Evolutionary conservation across 768 basidiomycete genomes (phyloP), one percentile per base, ranked within the genome.

Genomic region (Boletus sp.): DNA sequence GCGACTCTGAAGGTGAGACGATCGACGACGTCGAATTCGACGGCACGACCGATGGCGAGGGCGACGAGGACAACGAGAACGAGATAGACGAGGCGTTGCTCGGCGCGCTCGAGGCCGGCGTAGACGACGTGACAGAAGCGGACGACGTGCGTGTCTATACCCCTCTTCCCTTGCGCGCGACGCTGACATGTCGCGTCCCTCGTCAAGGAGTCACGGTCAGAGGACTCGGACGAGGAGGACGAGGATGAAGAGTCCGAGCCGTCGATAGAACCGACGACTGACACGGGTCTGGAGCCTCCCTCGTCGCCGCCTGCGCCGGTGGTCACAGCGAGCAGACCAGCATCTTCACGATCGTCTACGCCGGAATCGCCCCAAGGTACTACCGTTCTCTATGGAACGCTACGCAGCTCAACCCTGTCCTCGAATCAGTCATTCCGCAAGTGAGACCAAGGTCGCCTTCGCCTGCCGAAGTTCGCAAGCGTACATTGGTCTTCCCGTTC

Each of bases 71-170:
- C 41, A 65, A 65, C 9, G 83, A 84, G 18, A 65, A 65, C 35
- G 83, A 83, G 15, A 77, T 80, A 5, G 83, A 83, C 53, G 85
- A 86, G 33, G 86, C 85, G 50, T 75, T 82, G 12, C 80, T 87
- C 32, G 86, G 83, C 45, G 83, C 80, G 14, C 78, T 85, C 58
- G 80, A 82, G 35, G 76, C 70, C 11, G 77, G 76, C 18, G 73
- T 78, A 62, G 86, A 88, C 59, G 87, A 89, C 42, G 85, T 76
- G 7, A 83, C 85, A 0, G 89, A 90, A 56, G 85, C 75, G 50
- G 87, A 87, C 52, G 89, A 89, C 69, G 90, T 90, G 69, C 63
- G 84, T 76, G 30, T 47, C 32, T 12, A 14, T 14, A 45, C 49
- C 29, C 58, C 32, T 17, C 33, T 37, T 44, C 3, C 10, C 14